Percentiles rank a stretch among this genome's conserved stretches.
Evolutionary conservation across 768 basidiomycete species (phyloP).

Genomic region (Lactarius pseudohatsudake): DNA sequence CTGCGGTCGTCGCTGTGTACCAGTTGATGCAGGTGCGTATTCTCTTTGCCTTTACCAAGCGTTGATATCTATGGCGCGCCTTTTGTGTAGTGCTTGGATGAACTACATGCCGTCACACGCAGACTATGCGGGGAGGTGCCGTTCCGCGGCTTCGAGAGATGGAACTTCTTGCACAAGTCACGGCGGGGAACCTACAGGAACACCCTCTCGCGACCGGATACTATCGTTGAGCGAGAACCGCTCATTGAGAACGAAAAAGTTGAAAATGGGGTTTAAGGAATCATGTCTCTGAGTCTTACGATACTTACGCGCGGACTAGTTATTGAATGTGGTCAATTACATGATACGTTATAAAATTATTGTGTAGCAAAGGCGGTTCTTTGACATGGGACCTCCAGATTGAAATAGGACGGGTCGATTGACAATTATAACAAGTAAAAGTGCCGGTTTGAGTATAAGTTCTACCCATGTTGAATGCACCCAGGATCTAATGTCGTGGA

Average conservation of each 20-base stretch:
- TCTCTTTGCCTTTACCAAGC: not conserved
- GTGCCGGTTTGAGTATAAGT: not conserved
- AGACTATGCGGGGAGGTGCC: slow-evolving; percentile 24
- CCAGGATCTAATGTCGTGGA: too few relatives aligned
- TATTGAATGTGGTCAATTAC: not conserved
- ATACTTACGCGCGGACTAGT: not conserved
- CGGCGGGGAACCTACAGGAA: not conserved
- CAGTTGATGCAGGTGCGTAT: slow-evolving; percentile 21
- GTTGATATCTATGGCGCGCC: not conserved
- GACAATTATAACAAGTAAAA: not conserved
- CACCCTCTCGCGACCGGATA: slow-evolving; percentile 16
- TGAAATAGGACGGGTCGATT: not conserved
- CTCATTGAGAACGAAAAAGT: slow-evolving; percentile 6
- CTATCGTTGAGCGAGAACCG: slow-evolving; percentile 1
- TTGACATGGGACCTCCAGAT: not conserved
- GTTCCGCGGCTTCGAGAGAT: slow-evolving; percentile 23
- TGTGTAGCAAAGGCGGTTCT: not conserved
- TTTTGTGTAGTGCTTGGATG: slow-evolving; percentile 22
- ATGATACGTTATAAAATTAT: not conserved
- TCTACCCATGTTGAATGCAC: too few relatives aligned
- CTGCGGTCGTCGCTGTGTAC: slow-evolving; percentile 23
- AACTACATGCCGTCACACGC: slow-evolving; percentile 21
- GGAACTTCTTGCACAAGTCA: slow-evolving; percentile 19
- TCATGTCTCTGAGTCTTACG: not conserved
- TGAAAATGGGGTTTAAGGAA: slow-evolving; percentile 2